phyloP scores from a whole-genome alignment of 805 yeast species.

The Candida insectalens region DNA sequence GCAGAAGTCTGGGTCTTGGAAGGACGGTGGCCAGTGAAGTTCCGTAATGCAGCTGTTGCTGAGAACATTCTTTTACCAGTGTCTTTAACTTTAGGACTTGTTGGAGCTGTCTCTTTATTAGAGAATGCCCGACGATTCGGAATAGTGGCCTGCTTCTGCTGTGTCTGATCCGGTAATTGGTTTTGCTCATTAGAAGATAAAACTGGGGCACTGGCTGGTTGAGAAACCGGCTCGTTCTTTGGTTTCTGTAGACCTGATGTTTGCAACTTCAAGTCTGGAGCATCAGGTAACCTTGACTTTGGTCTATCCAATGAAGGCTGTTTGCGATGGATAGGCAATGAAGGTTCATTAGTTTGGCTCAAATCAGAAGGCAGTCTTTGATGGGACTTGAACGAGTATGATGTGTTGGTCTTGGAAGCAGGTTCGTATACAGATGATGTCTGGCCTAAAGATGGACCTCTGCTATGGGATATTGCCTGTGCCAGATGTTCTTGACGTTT shows the following conservation, averaged over 20 bases:
- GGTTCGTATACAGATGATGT: conserved; percentile 37
- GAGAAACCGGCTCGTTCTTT: neutral
- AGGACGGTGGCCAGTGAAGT: conserved; percentile 29
- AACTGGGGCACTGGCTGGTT: neutral
- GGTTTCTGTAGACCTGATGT: neutral
- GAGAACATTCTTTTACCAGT: conserved; percentile 33
- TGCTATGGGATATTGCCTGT: neutral
- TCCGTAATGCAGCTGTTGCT: conserved; percentile 25
- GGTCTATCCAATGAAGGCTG: conserved; percentile 35
- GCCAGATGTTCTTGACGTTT: too few relatives aligned
- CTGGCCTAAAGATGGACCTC: conserved; percentile 3
- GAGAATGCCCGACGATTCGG: conserved; percentile 41
- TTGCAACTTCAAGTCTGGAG: neutral
- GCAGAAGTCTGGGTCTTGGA: conserved; percentile 64
- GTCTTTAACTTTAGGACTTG: conserved; percentile 8
- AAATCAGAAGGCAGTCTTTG: conserved; percentile 36
- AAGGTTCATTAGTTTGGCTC: conserved; percentile 18
- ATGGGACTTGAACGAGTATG: conserved; percentile 24
- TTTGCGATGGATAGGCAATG: conserved; percentile 34
- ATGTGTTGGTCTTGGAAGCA: conserved; percentile 25
- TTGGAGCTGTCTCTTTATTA: conserved; percentile 23
- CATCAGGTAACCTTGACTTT: too few relatives aligned
- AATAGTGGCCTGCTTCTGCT: conserved; percentile 7
- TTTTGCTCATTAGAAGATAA: conserved; percentile 27
- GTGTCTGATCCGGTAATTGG: too few relatives aligned